A percentile compares a stretch with the other conserved stretches of the same genome.
Conservation (phyloP, 192 early-diverging fungal genomes). For the Phlyctochytrium arcticum region DNA sequence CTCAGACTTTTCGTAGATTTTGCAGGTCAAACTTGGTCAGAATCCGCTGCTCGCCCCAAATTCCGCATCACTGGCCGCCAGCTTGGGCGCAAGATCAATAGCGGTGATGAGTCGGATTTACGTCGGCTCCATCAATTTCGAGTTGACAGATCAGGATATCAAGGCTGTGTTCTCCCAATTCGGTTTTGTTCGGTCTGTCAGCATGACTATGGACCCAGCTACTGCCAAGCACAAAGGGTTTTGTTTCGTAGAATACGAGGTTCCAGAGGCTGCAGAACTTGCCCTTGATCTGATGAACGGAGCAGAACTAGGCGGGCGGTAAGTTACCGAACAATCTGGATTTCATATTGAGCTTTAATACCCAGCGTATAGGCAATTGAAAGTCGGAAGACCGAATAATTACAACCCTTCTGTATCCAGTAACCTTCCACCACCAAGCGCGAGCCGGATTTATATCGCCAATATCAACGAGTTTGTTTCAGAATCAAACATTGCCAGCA, state of each 20-base stretch:
- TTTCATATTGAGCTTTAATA: not conserved
- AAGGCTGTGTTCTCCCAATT: slow-evolving; percentile 72
- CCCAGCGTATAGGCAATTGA: slow-evolving; percentile 47
- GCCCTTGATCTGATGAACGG: slow-evolving; percentile 79
- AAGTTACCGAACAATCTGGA: slow-evolving; percentile 3
- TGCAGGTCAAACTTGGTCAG: not conserved
- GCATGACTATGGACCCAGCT: slow-evolving; percentile 73
- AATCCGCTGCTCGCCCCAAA: not conserved
- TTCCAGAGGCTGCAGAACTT: slow-evolving; percentile 78
- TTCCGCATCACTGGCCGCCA: slow-evolving; percentile 12
- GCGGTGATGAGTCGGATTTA: slow-evolving; percentile 58
- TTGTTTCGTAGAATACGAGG: slow-evolving; percentile 87
- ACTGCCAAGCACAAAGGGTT: slow-evolving; percentile 84
- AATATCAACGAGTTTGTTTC: slow-evolving; percentile 75
- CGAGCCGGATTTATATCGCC: slow-evolving; percentile 74
- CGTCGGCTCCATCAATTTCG: slow-evolving; percentile 84
- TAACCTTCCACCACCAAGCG: slow-evolving; percentile 59
- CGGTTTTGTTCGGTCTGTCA: slow-evolving; percentile 70
- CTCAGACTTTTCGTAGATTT: slow-evolving; percentile 20
- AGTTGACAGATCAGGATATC: slow-evolving; percentile 78
- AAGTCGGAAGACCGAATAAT: slow-evolving; percentile 83
- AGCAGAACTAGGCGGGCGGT: slow-evolving; percentile 76
- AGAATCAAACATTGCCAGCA: slow-evolving; percentile 67
- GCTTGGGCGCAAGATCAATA: slow-evolving; percentile 19
- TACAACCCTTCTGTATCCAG: slow-evolving; percentile 59